Base-by-base conservation (phyloP, 2,329 filamentous ascomycete species). In the Rhynchosporium secalis region DNA sequence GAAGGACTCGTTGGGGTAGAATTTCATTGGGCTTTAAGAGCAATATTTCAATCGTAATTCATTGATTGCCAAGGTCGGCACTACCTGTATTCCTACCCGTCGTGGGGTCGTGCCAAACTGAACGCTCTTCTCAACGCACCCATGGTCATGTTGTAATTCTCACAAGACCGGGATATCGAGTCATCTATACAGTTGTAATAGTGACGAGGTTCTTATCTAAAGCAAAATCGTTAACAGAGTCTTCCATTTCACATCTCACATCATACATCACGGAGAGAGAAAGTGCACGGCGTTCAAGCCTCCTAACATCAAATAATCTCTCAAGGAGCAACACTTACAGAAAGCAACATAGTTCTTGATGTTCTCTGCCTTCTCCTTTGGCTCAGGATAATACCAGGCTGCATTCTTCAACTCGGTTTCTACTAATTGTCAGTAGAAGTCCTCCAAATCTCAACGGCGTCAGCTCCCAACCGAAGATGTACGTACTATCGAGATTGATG, bases 331-430 rank as follows among this genome's bases (percentile, higher is more conserved):
- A 43, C 40, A 73, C 77, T 76, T 75, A 74, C 78, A 80, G 68
- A 80, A 81, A 20, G 79, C 78, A 62, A 81, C 77, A 71, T 76
- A 75, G 26, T 75, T 74, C 70, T 76, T 78, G 62, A 80, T 79
- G 65, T 76, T 75, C 46, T 71, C 71, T 49, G 77, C 78, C 64
- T 74, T 76, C 13, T 76, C 73, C 55, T 72, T 69, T 2, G 78
- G 77, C 28, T 76, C 65, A 0, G 78, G 75, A 60, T 81, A 81
- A 61, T 76, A 80, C 78, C 79, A 80, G 12, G 79, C 79, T 1
- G 77, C 76, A 65, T 81, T 78, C 63, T 77, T 76, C 58, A 79
- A 63, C 56, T 73, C 72, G 0, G 72, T 73, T 67, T 70, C 75
- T 76, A 29, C 65, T 20, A 33, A 29, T 46, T 1, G 57, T 65